Evolutionary conservation across 768 basidiomycete genomes (phyloP), one percentile per base, ranked within the genome.

Genomic region (Agrocybe praecox): DNA sequence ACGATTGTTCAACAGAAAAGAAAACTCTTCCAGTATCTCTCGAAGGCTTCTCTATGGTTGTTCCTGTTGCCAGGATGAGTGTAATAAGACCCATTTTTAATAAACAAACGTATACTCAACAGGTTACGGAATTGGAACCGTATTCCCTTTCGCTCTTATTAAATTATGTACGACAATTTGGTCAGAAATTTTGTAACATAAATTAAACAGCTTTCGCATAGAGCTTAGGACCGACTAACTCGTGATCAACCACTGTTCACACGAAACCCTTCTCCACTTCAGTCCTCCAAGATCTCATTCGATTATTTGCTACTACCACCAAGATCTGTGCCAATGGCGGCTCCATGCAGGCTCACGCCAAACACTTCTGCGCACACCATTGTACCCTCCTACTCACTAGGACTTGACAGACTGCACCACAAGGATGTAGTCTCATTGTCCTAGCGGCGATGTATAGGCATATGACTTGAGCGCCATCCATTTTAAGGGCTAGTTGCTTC

Each of bases 401-500:
- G n/a, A n/a, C n/a, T n/a, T n/a, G n/a, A n/a, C n/a, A n/a, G n/a
- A n/a, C n/a, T n/a, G n/a, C n/a, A n/a, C n/a, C n/a, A n/a, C n/a
- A n/a, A n/a, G n/a, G n/a, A n/a, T n/a, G n/a, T n/a, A n/a, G n/a
- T n/a, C n/a, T n/a, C n/a, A n/a, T n/a, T n/a, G n/a, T n/a, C n/a
- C 82, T 80, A 80, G 86, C 81, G 85, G 87, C 77, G 85, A 86
- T 84, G 87, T 89, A 84, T 89, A 85, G 88, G 88, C 87, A 84
- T 82, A 81, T 86, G 83, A 80, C 86, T 88, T 87, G 81, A 89
- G 87, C 86, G 86, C 88, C 87, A 89, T 89, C 88, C 86, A 88
- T 89, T 89, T 89, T 89, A 84, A 88, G 86, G 87, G 87, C 87
- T 87, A 88, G 87, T 88, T 88, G 82, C 86, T 90, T 90, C 86